Evolutionary conservation across 495 filamentous ascomycete genomes (phyloP), one percentile per base, ranked within the genome.

Genomic region (Aspergillus kassunensis): DNA sequence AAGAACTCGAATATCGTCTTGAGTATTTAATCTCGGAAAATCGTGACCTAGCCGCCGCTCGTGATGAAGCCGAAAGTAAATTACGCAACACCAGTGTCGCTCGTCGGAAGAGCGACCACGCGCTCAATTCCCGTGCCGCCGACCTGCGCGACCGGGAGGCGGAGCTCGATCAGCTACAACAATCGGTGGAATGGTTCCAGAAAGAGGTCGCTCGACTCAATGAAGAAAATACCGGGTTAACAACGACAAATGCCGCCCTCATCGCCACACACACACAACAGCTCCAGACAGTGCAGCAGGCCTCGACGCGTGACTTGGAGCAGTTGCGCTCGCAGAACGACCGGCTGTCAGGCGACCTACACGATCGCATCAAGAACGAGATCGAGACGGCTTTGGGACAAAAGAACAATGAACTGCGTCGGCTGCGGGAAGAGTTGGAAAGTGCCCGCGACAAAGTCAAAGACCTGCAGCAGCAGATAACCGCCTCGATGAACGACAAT

Each of bases 11-110:
- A 60, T 63, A 77, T 27, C 80, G 77, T 61, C 77, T 96, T 56
- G 90, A 95, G 55, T 86, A 90, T 64, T 73, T 96, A 42, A 73
- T 84, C 34, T 82, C 88, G 0, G 90, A 95, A 60, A 96, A 96
- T 58, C 82, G 86, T 48, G 67, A 82, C 31, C 81, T 96, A 15
- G 75, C 82, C 59, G 86, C 89, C 21, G 86, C 86, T 36, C 87
- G 83, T 59, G 68, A 79, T 51, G 78, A 83, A 36, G 83, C 84
- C 25, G 89, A 95, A 69, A 71, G 77, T 46, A 71, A 65, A 49
- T 58, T 83, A 30, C 68, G 80, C 70, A 72, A 87, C 80, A 67
- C 82, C 70, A 69, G 74, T 36, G 65, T 69, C 56, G 75, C 75
- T 31, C 71, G 72, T 31, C 72, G 72, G n/a, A 73, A 72, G 64